Conservation (phyloP, 1,139 yeast species). For the Magnusiomyces clavatus region DNA sequence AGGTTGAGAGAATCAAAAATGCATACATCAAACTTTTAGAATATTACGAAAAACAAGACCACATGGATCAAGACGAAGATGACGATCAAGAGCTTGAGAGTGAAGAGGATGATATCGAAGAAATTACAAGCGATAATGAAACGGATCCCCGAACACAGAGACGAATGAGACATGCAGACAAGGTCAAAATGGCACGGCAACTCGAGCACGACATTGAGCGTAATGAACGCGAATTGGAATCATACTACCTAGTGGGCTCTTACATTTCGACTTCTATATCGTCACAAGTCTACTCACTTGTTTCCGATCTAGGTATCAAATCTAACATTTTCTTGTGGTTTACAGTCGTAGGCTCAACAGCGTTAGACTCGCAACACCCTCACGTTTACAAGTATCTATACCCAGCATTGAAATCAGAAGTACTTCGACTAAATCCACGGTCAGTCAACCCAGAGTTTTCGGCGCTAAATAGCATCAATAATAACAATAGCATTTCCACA, state of each 20-base stretch:
- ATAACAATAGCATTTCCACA: constrained; percentile 58
- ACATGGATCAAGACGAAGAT: constrained; percentile 13
- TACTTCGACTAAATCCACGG: constrained; percentile 51
- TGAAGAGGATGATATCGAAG: constrained; percentile 9
- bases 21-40: constrained; percentile 2
- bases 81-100: constrained; percentile 8
- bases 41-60: constrained; percentile 23
- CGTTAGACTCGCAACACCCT: constrained; percentile 68
- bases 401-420: constrained; percentile 79
- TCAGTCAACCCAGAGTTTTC: neutral
- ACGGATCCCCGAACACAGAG: constrained; percentile 14
- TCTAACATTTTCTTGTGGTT: constrained; percentile 71
- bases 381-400: constrained; percentile 65
- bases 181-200: constrained; percentile 28
- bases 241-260: constrained; percentile 77
- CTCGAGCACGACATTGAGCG: constrained; percentile 21
- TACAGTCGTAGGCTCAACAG: constrained; percentile 80
- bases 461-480: constrained; percentile 36
- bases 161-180: constrained; percentile 17
- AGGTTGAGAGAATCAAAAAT: constrained; percentile 20
- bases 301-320: constrained; percentile 75
- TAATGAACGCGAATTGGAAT: constrained; percentile 52
- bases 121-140: constrained; percentile 8
- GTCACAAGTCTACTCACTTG: constrained; percentile 68
- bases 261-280: constrained; percentile 70